These are phyloP conservation scores for Voacanga thouarsii DNA, from an alignment of 257 asterid species.

Conservation along the genomic window DNA sequence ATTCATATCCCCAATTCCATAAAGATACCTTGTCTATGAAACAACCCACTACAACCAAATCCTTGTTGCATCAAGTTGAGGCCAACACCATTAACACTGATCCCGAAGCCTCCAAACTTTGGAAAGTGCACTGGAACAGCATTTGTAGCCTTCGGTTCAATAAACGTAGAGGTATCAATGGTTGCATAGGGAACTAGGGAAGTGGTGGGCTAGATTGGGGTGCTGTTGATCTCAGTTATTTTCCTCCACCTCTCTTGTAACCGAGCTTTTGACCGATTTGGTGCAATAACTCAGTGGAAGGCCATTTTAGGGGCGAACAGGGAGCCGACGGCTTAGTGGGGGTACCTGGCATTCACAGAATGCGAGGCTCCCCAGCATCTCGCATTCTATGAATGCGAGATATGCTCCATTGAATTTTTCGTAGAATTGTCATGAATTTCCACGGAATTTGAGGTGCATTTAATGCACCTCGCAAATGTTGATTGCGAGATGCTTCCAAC, in stretches of 20 bases:
- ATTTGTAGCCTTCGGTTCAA: conserved; percentile 12
- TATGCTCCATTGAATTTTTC: no score
- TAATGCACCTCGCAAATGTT: no score
- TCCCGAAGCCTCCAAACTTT: conserved; percentile 13
- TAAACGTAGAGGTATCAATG: background rate
- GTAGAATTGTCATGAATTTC: no score
- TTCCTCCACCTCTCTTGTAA: conserved; percentile 24
- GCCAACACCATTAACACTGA: conserved; percentile 2
- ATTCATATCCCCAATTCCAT: conserved; percentile 7
- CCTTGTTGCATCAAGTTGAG: conserved; percentile 17
- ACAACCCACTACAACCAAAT: conserved; percentile 10
- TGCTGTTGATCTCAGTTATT: conserved; percentile 15
- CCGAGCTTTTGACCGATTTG: no score
- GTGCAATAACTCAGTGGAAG: no score
- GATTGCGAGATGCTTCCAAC: no score
- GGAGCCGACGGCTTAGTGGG: no score
- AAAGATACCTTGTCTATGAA: conserved; percentile 24
- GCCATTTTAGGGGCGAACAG: no score
- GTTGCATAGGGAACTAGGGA: background rate
- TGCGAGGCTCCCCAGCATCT: no score
- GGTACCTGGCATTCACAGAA: no score
- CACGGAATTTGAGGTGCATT: no score
- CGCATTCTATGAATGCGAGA: no score
- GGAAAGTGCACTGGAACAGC: conserved; percentile 21
- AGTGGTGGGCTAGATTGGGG: background rate